Base-by-base conservation (phyloP, 305 asterid genomes). In the Fraxinus floribunda region DNA sequence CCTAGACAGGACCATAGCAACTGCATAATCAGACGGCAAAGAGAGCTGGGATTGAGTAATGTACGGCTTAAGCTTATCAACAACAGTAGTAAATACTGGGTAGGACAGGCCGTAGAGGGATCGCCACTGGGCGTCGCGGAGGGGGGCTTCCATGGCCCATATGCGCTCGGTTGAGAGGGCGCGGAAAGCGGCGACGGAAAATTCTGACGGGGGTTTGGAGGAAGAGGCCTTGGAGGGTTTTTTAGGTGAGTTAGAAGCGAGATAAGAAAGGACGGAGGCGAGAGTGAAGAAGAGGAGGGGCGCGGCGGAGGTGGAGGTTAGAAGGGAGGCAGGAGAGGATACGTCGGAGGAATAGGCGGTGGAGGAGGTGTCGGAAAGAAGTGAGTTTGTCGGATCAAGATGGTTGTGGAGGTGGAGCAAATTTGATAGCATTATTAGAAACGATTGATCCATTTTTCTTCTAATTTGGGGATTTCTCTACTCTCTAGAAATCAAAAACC, bases 71-170 rank as follows among this genome's bases (percentile, higher is more conserved):
- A 97, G 95, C 84, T 94, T 94, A 5, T 97, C 97, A 0, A 94
- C 99, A 36, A 97, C 92, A 20, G 98, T 96, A 74, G 99, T 96
- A 87, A 96, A 96, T n/a, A 93, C 97, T 1, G 99, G 98, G 87
- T 94, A 91, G 16, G 99, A 96, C 0, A 96, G 80, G 41, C 99
- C 99, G 90, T 94, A 96, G 1, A 94, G 94, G 39, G 98, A 89
- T 36, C 98, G 91, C 99, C 99, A 96, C 57, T 96, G 97, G 52
- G 98, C 97, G 85, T 96, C 98, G 55, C 99, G 97, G 36, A 88
- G 90, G 4, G 98, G 97, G 64, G 97, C 94, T 79, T 96, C 99
- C 98, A 96, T 94, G 30, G 95, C 91, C 99, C 99, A 96, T 4
- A 96, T 94, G 83, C 86, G 99, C 44, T 96, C 98, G 81, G 99